These are phyloP conservation scores for Hypoxylon cercidicola DNA, from an alignment of 495 filamentous ascomycete genomes.

Conservation along the genomic window DNA sequence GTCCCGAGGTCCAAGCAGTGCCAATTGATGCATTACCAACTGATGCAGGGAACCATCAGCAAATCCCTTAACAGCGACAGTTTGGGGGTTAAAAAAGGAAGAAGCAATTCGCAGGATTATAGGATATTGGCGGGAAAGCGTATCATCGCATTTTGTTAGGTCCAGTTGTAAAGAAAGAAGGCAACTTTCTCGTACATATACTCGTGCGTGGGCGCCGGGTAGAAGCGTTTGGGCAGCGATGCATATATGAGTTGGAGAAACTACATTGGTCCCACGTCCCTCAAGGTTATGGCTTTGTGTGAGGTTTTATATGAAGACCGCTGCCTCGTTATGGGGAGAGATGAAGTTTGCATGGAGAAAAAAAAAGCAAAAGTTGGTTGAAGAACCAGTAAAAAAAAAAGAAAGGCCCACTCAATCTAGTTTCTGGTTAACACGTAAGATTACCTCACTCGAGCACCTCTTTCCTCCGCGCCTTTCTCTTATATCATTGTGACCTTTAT, in stretches of 20 bases:
- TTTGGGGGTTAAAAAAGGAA: neutral
- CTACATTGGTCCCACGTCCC: constrained; percentile 38
- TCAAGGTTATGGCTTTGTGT: constrained; percentile 17
- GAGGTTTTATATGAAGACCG: constrained; percentile 18
- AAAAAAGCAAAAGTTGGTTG: neutral
- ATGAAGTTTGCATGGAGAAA: constrained; percentile 13
- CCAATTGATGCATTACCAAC: neutral
- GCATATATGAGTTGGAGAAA: constrained; percentile 35
- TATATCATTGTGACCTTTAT: neutral
- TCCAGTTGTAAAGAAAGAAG: constrained; percentile 36
- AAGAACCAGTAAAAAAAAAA: constrained; percentile 1
- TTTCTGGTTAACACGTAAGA: neutral
- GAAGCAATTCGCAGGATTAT: constrained; percentile 5
- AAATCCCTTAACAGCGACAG: constrained; percentile 17
- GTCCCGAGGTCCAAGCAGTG: neutral
- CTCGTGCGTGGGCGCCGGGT: constrained; percentile 29
- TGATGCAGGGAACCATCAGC: constrained; percentile 22
- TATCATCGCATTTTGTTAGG: constrained; percentile 24
- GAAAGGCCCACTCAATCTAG: neutral
- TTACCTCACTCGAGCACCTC: neutral
- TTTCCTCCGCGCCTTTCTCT: neutral
- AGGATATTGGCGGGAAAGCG: constrained; percentile 16
- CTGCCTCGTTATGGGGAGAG: neutral
- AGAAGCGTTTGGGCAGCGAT: constrained; percentile 41
- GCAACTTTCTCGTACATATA: constrained; percentile 41